A percentile compares a stretch with the other conserved stretches of the same genome.
phyloP scores from a whole-genome alignment of 805 yeast genomes.

The Candida coquimbonensis region DNA sequence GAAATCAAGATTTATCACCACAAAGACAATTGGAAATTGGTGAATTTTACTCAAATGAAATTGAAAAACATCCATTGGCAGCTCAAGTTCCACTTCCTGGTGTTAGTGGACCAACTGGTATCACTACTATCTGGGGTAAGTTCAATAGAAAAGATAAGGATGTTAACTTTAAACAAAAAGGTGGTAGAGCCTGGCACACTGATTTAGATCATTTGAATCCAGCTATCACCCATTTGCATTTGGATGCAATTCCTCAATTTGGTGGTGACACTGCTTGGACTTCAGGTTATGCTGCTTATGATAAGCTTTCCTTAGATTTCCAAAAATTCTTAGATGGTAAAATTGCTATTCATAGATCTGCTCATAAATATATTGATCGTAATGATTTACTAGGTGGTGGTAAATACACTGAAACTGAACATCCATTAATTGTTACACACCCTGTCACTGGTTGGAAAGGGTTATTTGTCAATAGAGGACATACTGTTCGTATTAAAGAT shows the following conservation, averaged over 20 bases:
- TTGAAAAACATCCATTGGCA: conserved; percentile 35
- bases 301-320: conserved; percentile 45
- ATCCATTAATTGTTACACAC: conserved; percentile 52
- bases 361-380: conserved; percentile 33
- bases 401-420: conserved; percentile 41
- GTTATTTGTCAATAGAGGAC: conserved; percentile 42
- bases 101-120: conserved; percentile 23
- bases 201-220: conserved; percentile 54
- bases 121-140: conserved; percentile 30
- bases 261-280: conserved; percentile 57
- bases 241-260: conserved; percentile 39
- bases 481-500: conserved; percentile 35
- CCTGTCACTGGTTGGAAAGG: conserved; percentile 63
- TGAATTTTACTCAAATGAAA: conserved; percentile 24
- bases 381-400: conserved; percentile 41
- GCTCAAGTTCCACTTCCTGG: conserved; percentile 27
- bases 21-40: conserved; percentile 14
- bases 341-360: conserved; percentile 37
- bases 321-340: conserved; percentile 48
- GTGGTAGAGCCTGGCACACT: conserved; percentile 38
- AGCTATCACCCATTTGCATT: conserved; percentile 44
- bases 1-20: conserved; percentile 15
- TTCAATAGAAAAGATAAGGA: conserved; percentile 16
- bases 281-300: conserved; percentile 51
- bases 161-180: conserved; percentile 4